Conservation (phyloP, 2,329 filamentous ascomycete species). For the Boeremia exigua region DNA sequence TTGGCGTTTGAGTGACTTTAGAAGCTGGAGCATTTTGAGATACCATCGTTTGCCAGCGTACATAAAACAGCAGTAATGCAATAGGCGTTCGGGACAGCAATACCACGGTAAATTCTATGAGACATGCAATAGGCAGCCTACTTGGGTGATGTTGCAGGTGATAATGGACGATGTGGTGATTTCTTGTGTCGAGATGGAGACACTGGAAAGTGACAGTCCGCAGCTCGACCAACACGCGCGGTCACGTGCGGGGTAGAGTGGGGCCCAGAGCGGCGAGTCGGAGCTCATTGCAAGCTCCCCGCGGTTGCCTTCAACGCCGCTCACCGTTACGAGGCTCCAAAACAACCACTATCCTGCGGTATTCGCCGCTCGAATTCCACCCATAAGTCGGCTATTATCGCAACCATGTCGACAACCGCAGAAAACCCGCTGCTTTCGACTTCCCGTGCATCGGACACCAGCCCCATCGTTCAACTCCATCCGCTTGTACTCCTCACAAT, state of each 20-base stretch:
- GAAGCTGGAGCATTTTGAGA: background rate
- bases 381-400: background rate
- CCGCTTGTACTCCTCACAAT: constrained; percentile 95
- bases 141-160: too few species aligned
- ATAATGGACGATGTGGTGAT: too few species aligned
- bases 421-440: constrained; percentile 53
- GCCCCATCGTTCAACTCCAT: constrained; percentile 82
- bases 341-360: background rate
- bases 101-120: too few species aligned
- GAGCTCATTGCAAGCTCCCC: constrained; percentile 13
- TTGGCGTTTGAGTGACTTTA: constrained; percentile 4
- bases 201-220: background rate
- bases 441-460: constrained; percentile 66
- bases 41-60: constrained; percentile 10
- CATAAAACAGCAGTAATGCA: background rate
- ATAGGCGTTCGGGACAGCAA: background rate
- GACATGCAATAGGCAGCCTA: too few species aligned
- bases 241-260: background rate
- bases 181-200: background rate
- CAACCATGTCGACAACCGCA: constrained; percentile 45
- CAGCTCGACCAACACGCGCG: background rate
- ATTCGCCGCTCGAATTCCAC: background rate
- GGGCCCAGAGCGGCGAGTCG: background rate
- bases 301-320: constrained; percentile 7
- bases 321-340: constrained; percentile 6